phyloP scores from a whole-genome alignment of 768 basidiomycete genomes.

The Lentinula sp. region DNA sequence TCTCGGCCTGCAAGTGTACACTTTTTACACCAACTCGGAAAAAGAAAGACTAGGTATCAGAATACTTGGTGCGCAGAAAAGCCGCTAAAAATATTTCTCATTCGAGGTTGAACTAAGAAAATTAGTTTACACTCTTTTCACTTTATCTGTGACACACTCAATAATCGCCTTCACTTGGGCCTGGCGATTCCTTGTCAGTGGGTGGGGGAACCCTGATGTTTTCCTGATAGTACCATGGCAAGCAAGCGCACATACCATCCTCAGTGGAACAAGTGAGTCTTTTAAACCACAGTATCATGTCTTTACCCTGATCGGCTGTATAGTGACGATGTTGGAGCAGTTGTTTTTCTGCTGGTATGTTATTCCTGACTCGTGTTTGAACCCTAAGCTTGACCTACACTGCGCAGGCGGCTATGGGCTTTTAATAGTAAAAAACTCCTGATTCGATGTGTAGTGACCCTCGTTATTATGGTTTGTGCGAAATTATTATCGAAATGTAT shows the following conservation, averaged over 20 bases:
- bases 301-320: not conserved
- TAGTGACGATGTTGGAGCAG: constrained; percentile 15
- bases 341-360: constrained; percentile 17
- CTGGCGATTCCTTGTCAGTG: constrained; percentile 14
- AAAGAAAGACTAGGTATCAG: constrained; percentile 8
- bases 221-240: constrained; percentile 8
- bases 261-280: constrained; percentile 10
- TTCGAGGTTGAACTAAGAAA: not conserved
- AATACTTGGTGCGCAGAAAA: not conserved
- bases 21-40: constrained; percentile 2
- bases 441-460: not conserved
- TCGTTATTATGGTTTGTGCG: not conserved
- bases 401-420: not conserved
- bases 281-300: not conserved
- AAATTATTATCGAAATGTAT: not conserved
- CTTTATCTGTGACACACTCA: constrained; percentile 16
- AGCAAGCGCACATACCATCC: constrained; percentile 9
- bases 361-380: not conserved
- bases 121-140: constrained; percentile 8
- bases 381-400: not conserved
- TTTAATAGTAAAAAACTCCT: not conserved
- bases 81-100: not conserved
- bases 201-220: constrained; percentile 13
- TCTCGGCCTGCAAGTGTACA: not conserved
- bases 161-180: constrained; percentile 13